These are phyloP conservation scores for Neofusicoccum ribis DNA, from an alignment of 2,329 filamentous ascomycete genomes.

Conservation along the genomic window DNA sequence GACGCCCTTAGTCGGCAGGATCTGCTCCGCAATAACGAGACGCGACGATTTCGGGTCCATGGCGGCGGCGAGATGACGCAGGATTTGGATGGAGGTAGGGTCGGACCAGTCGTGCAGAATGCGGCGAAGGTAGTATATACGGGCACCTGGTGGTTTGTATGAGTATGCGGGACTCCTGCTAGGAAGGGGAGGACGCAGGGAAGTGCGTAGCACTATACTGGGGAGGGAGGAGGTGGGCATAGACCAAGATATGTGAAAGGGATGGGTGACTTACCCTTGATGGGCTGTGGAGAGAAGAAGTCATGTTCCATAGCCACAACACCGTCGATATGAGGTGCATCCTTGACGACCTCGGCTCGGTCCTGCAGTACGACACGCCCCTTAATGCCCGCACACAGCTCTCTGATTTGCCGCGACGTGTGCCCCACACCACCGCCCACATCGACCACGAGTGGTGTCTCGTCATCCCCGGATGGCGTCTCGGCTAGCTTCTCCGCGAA, in stretches of 20 bases:
- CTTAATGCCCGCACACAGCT: slow-evolving; percentile 33
- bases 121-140: slow-evolving; percentile 39
- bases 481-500: not conserved
- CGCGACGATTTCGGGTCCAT: slow-evolving; percentile 35
- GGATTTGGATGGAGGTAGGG: slow-evolving; percentile 33
- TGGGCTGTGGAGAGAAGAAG: slow-evolving; percentile 31
- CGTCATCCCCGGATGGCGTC: not conserved
- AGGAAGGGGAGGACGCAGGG: too few relatives aligned
- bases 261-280: slow-evolving; percentile 25
- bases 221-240: too few relatives aligned
- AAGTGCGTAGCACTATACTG: too few relatives aligned
- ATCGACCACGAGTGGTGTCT: slow-evolving; percentile 38
- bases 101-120: slow-evolving; percentile 44
- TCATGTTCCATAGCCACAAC: slow-evolving; percentile 33
- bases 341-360: slow-evolving; percentile 32
- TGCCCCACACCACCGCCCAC: slow-evolving; percentile 45
- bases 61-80: slow-evolving; percentile 33
- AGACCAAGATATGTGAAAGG: too few relatives aligned
- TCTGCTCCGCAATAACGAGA: slow-evolving; percentile 39
- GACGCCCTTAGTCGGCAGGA: slow-evolving; percentile 33
- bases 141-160: slow-evolving; percentile 27
- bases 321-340: slow-evolving; percentile 29
- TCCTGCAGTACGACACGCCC: slow-evolving; percentile 46
- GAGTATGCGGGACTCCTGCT: too few relatives aligned
- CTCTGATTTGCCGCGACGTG: slow-evolving; percentile 35